Base-by-base conservation (phyloP, 345 rosid species). In the Crucihimalaya himalaica region DNA sequence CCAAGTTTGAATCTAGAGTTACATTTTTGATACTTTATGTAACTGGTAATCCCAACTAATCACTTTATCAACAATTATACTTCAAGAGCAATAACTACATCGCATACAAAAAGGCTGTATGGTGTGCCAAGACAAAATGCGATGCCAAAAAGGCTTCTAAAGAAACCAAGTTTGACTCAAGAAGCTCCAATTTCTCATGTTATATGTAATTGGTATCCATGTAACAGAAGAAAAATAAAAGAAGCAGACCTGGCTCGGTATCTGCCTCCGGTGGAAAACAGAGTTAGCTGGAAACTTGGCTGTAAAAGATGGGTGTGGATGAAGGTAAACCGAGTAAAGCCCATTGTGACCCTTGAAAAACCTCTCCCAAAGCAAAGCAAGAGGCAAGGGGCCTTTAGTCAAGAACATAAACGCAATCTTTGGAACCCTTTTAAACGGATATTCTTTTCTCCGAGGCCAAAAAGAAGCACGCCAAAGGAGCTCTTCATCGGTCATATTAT, bases 371-470 rank as follows among this genome's bases (percentile, higher is more conserved):
- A 95, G 89, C 75, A 86, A 82, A 63, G 86, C 88, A 76, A 95
- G 85, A 0, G 98, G 99, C 84, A 95, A 77, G 0, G 98, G 93
- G 29, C 97, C 99, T 80, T 86, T 89, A 3, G 98, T 81, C 87
- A 95, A 86, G 85, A 95, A 95, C 99, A 95, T 90, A 65, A 92
- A 92, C 8, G 96, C 98, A 83, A 95, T 73, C 87, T 95, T 92
- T 0, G 97, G 93, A 70, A 84, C 82, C 74, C 99, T 86, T 57
- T 25, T 57, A 72, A 90, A 95, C 4, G 98, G 99, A 62, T 88
- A 86, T 31, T 79, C 83, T 63, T 81, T 82, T 19, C 86, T 84
- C 23, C 73, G 76, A 20, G 99, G 97, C 78, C 80, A 85, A 19
- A 87, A 83, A 8, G 97, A 81, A n/a, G 98, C 91, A 70, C 91